Base-by-base conservation (phyloP, 2,329 filamentous ascomycete species). In the Beauveria medogensis region DNA sequence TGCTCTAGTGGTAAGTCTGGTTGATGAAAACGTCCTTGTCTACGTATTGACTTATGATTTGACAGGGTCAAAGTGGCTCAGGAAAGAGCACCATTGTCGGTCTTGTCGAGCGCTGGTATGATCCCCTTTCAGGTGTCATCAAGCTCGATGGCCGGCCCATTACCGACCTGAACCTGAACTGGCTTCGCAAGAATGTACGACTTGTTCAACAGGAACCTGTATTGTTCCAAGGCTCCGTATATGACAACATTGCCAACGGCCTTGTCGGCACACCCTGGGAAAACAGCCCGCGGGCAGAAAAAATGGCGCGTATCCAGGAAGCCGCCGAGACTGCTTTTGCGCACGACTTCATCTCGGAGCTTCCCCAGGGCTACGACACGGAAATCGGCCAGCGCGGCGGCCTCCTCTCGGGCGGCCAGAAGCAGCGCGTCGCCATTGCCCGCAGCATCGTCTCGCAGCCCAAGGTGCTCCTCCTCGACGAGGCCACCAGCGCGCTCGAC, bases 391-490 rank as follows among this genome's bases (percentile, higher is more conserved):
- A 87, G 65, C 78, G 80, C 12, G 86, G 86, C 2, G 81, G 84
- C 41, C 82, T 85, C 56, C 74, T 89, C 0, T 86, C 82, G n/a
- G 86, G 86, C 26, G 86, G 86, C 2, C 86, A 89, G 67, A 78
- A 84, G 43, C 86, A 89, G 66, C 78, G 86, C 18, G 76, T 89
- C 14, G 82, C 85, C 0, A 88, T 89, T 61, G 86, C 86, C 3
- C 78, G 86, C 28, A 83, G 81, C 48, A 84, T 89, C 56, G 75
- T 88, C 30, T 81, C 82, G 22, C 73, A 83, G 48, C 85, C 86
- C 0, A 75, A 76, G 1, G 83, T 89, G 26, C 75, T 89, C 2
- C 80, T 89, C 18, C 73, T 89, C 1, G 86, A 89, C 65, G 86
- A 89, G 70, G 86, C 86, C 1, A 89, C 86, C 0, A 84, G 80